Evolutionary conservation across 352 stramenopile genomes (phyloP).

Genomic region (Blastocystis sp.): DNA sequence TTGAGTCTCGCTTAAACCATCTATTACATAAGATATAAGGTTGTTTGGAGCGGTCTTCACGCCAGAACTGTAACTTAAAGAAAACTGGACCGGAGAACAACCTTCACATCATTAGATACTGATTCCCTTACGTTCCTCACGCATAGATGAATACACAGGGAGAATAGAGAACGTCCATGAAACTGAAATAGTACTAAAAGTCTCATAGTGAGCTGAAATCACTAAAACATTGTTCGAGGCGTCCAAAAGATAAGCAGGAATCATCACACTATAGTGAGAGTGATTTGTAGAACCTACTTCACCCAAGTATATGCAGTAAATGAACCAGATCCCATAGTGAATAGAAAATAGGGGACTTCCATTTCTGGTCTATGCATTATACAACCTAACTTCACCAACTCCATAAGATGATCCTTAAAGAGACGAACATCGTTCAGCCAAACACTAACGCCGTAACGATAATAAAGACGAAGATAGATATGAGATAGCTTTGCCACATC

Average conservation of each 20-base stretch:
- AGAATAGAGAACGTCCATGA: not conserved
- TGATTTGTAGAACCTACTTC: not conserved
- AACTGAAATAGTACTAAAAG: not conserved
- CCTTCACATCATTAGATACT: not conserved
- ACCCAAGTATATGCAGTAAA: not conserved
- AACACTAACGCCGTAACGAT: not conserved
- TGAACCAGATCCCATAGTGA: not conserved
- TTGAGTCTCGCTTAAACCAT: not conserved
- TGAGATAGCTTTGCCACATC: constrained; percentile 19
- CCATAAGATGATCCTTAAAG: not conserved
- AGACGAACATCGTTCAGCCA: constrained; percentile 17
- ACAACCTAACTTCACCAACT: not conserved
- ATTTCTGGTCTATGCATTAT: not conserved
- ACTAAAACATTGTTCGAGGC: not conserved
- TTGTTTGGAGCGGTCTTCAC: not conserved
- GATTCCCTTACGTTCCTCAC: not conserved
- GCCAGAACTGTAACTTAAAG: not conserved
- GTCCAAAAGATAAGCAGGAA: not conserved
- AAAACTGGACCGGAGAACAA: not conserved
- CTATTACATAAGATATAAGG: not conserved
- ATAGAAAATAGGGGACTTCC: not conserved
- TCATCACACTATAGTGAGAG: not conserved
- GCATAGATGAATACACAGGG: not conserved
- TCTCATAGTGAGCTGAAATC: not conserved
- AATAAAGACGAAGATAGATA: constrained; percentile 8